Conservation (phyloP, 1,139 yeast genomes). For the Taphrina flavorubra region DNA sequence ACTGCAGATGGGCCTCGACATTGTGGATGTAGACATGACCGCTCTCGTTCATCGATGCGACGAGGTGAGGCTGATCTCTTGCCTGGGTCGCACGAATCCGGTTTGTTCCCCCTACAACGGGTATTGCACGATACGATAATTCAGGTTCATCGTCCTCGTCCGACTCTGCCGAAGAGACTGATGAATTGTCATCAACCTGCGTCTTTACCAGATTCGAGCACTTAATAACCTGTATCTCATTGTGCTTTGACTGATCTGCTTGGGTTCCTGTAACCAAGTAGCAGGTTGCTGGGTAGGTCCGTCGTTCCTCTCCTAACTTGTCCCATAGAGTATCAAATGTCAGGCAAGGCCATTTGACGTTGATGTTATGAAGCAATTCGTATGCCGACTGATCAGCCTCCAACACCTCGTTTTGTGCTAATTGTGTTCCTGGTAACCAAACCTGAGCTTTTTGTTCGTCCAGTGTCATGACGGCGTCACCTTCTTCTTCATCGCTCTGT, state of each 20-base stretch:
- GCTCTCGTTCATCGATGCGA: slow-evolving; percentile 87
- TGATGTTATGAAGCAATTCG: slow-evolving; percentile 93
- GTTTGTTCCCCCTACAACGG: slow-evolving; percentile 83
- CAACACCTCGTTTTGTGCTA: slow-evolving; percentile 93
- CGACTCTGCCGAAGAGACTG: slow-evolving; percentile 68
- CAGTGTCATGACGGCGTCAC: slow-evolving; percentile 62
- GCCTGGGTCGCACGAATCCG: slow-evolving; percentile 71
- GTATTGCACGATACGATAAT: slow-evolving; percentile 78
- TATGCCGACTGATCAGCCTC: slow-evolving; percentile 97
- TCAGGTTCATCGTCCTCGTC: slow-evolving; percentile 76
- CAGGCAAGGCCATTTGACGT: slow-evolving; percentile 96
- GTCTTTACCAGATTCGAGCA: slow-evolving; percentile 84
- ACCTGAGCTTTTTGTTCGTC: slow-evolving; percentile 58
- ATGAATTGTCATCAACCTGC: slow-evolving; percentile 64
- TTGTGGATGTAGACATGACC: slow-evolving; percentile 91
- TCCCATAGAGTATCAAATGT: slow-evolving; percentile 91
- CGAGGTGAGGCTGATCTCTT: slow-evolving; percentile 56
- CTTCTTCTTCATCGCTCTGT: slow-evolving; percentile 53
- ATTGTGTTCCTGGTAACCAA: slow-evolving; percentile 49
- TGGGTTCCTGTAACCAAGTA: slow-evolving; percentile 93
- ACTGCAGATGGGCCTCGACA: slow-evolving; percentile 74
- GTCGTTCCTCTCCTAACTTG: slow-evolving; percentile 81
- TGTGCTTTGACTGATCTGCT: slow-evolving; percentile 84
- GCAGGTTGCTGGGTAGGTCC: slow-evolving; percentile 85
- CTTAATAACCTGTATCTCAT: slow-evolving; percentile 83